These are phyloP conservation scores for Brassica napus DNA, from an alignment of 345 rosid genomes.

Conservation along the genomic window DNA sequence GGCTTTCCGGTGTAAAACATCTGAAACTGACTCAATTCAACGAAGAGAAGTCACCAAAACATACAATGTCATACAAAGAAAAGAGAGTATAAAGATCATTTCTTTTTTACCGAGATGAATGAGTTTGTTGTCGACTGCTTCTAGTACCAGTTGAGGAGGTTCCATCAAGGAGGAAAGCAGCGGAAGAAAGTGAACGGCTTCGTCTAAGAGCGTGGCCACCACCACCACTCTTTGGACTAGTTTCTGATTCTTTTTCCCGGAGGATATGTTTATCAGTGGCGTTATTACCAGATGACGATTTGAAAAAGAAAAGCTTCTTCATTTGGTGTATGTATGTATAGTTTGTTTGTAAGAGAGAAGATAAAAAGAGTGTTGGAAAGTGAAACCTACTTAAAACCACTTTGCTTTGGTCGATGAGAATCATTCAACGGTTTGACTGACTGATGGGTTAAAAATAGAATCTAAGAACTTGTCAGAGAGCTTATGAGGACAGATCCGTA, in stretches of 20 bases:
- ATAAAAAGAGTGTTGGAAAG: background rate
- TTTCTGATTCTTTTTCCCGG: constrained; percentile 44
- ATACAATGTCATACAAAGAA: background rate
- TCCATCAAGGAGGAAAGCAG: constrained; percentile 59
- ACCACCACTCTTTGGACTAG: constrained; percentile 34
- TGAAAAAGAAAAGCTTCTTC: background rate
- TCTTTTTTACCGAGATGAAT: constrained; percentile 46
- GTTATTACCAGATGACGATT: background rate
- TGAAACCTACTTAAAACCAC: background rate
- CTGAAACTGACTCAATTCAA: constrained; percentile 11
- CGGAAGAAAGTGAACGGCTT: constrained; percentile 75
- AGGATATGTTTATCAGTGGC: constrained; percentile 31
- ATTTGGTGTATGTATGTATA: background rate
- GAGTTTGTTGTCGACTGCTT: constrained; percentile 31
- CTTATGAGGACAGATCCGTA: background rate
- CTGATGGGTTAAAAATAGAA: background rate
- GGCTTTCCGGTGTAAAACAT: constrained; percentile 54
- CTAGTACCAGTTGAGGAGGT: constrained; percentile 30
- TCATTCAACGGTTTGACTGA: background rate
- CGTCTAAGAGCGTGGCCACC: constrained; percentile 59
- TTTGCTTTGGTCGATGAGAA: background rate
- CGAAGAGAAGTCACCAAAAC: background rate
- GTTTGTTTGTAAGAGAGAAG: background rate
- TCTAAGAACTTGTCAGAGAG: background rate
- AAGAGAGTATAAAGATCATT: too few relatives aligned